Evolutionary conservation across 352 stramenopile species (phyloP).

Genomic region (Globisporangium abappressorium): DNA sequence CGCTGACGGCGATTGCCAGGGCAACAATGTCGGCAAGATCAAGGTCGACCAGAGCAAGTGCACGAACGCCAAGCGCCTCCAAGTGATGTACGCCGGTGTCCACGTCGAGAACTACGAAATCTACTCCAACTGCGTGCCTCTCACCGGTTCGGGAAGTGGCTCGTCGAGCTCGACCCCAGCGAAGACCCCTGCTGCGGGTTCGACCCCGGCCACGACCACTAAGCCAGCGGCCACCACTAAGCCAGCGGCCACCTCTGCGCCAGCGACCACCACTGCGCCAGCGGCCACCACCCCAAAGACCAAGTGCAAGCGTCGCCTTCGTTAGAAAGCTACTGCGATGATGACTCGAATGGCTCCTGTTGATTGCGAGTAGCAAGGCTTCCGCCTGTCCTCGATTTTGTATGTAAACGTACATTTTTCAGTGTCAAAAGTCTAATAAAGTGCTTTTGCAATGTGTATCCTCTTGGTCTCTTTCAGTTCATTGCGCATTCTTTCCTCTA

Average conservation of each 20-base stretch:
- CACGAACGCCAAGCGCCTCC: slow-evolving; percentile 15
- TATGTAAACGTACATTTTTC: background rate
- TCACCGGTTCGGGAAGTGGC: slow-evolving; percentile 4
- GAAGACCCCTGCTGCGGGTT: background rate
- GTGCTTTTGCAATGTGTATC: background rate
- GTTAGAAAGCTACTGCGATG: slow-evolving; percentile 1
- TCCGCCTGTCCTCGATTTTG: background rate
- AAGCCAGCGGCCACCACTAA: background rate
- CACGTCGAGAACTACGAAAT: slow-evolving; percentile 21
- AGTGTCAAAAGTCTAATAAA: background rate
- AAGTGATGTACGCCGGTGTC: slow-evolving; percentile 24
- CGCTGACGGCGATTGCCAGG: slow-evolving; percentile 19
- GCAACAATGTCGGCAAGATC: slow-evolving; percentile 24
- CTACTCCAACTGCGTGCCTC: slow-evolving; percentile 14
- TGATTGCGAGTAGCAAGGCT: background rate
- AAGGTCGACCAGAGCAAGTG: slow-evolving; percentile 19
- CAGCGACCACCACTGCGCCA: background rate
- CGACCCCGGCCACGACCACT: background rate
- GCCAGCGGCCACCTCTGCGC: background rate
- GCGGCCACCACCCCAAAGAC: slow-evolving; percentile 3
- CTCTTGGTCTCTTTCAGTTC: background rate
- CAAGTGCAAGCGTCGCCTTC: slow-evolving; percentile 8
- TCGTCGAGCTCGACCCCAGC: background rate
- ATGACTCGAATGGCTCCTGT: background rate
- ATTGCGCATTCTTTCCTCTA: background rate